Percentiles rank a stretch among this genome's conserved stretches.
These are phyloP conservation scores for Ophiostoma sp. DNA, from an alignment of 2,329 filamentous ascomycete species.

Conservation along the genomic window DNA sequence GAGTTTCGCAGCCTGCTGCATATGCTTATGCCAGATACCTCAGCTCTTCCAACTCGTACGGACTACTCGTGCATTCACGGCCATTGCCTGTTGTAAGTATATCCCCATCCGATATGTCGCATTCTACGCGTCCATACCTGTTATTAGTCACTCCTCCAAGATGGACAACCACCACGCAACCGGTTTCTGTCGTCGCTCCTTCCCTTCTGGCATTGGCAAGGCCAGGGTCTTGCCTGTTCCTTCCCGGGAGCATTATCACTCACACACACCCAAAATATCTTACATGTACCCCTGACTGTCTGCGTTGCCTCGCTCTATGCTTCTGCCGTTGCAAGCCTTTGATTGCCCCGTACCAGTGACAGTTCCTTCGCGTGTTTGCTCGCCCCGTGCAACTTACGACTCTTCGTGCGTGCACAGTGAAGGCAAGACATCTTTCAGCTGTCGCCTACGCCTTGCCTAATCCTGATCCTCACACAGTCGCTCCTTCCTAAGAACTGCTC, in stretches of 20 bases:
- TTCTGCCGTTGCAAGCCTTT: background rate
- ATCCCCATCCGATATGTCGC: background rate
- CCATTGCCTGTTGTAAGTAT: too few relatives aligned
- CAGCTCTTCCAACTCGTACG: too few relatives aligned
- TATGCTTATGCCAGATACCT: too few relatives aligned
- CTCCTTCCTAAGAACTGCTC: background rate
- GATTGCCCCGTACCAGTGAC: background rate
- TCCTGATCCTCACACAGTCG: background rate
- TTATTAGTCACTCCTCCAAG: background rate
- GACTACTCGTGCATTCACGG: too few relatives aligned
- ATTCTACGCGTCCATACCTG: background rate
- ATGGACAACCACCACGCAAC: background rate
- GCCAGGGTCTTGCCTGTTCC: background rate
- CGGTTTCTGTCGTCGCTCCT: background rate
- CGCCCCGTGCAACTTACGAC: background rate
- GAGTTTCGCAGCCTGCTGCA: too few relatives aligned
- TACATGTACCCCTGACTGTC: background rate
- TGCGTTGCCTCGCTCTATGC: background rate
- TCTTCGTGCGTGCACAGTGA: background rate
- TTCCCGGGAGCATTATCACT: background rate
- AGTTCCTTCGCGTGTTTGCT: background rate
- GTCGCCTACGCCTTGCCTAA: background rate
- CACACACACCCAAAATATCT: background rate
- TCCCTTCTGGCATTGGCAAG: background rate
- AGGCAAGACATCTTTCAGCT: background rate